Evolutionary conservation across 371 early-diverging fungal species (phyloP), one percentile per base, ranked within the genome.

Genomic region (Gilbertella persicaria): DNA sequence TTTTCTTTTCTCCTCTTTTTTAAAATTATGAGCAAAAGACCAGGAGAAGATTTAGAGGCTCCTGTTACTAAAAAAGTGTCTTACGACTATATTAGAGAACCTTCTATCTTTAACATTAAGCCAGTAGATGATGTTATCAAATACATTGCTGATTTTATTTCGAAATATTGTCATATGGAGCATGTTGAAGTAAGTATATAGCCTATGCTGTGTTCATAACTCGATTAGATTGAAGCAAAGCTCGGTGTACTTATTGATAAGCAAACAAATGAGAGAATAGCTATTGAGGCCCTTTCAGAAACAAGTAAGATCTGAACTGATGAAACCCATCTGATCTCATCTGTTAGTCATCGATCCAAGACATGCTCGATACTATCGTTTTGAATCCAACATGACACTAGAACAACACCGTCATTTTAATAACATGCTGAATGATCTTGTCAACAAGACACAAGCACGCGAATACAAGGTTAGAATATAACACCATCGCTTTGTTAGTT

Each of bases 141-240:
- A 35, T 69, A 75, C 25, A 74, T 90, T 29, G 79, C 78, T 3
- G 81, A 90, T 39, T 84, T 88, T 48, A 62, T 88, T 35, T 72
- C 63, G 35, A 60, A 80, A 25, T 69, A 85, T 47, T 75, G 80
- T 38, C 64, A 73, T 33, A 63, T 53, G 33, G 67, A 79, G 5
- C 72, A 86, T 56, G 76, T 88, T 14, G 90, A 88, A 71, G 86
- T 85, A 67, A 53, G 42, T 20, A 28, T 8, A 13, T n/a, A 24
- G 23, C 0, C 19, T 1, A 20, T 4, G 30, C 16, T 26, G 14
- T 44, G n/a, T 14, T n/a, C 8, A 16, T 23, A 8, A 26, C 9
- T 33, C 4, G 10, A 19, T 29, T 53, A 89, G 88, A 90, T 93
- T 53, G 93, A 93, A 62, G 92, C 89, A 14, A 93, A 93, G 62